Base-by-base conservation (phyloP, 1,284 basidiomycete species). In the Malassezia dermatis region DNA sequence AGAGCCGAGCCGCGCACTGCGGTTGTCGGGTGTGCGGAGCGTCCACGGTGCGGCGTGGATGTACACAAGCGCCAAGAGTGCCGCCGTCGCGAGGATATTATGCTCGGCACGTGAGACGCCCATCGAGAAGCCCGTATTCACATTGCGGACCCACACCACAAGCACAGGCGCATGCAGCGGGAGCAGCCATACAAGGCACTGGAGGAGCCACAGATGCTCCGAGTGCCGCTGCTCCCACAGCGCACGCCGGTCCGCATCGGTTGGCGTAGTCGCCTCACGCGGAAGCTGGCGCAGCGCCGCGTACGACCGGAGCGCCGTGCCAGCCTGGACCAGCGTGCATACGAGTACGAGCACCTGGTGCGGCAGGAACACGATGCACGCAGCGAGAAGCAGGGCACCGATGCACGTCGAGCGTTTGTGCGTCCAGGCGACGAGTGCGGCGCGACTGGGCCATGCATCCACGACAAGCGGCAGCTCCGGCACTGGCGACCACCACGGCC, bases 261-360 rank as follows among this genome's bases (percentile, higher is more conserved):
- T 19, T 2, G 35, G 35, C n/a, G 35, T 21, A 19, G n/a, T 17
- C 8, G 15, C 19, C 17, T 39, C 31, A 4, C 31, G 46, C 31
- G n/a, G n/a, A 11, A 34, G 32, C 2, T n/a, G 15, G 4, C 45
- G 19, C 8, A 35, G 37, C 15, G 23, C 30, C 23, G 49, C 26
- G 19, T 45, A 30, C 12, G 64, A 55, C 4, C 71, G 67, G 2
- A 75, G 48, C 12, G 73, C 72, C 31, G 67, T 71, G 41, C 67
- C 51, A 43, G 88, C 77, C 59, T 90, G 86, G 37, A 88, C 81
- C 13, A 85, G 62, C 80, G 85, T 88, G 60, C 84, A 83, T 31
- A 86, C 83, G 13, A 93, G 80, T 71, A 86, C 89, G 1, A 85
- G 88, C 28, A 91, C 86, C 75, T 94, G 89, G 81, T 88, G 89